Evolutionary conservation across 768 basidiomycete genomes (phyloP).

Genomic region (Suillus tomentosus): DNA sequence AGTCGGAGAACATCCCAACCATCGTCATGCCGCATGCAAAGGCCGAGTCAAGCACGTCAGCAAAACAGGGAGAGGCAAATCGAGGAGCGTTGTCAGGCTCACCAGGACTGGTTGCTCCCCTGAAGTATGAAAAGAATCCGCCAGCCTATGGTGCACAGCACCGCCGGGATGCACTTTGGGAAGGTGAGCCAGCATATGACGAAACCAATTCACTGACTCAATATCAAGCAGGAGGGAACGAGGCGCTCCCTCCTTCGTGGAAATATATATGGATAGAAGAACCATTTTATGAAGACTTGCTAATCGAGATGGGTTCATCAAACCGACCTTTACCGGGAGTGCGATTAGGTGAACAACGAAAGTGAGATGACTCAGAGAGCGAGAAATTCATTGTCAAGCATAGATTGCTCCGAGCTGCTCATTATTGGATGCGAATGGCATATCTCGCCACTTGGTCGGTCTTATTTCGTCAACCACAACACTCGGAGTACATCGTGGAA

Average conservation of each 20-base stretch:
- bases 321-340: background rate
- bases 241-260: background rate
- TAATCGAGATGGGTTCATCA: too few relatives aligned
- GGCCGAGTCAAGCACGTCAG: background rate
- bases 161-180: conserved; percentile 2
- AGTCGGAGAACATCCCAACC: background rate
- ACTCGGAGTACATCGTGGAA: background rate
- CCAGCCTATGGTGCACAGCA: conserved; percentile 4
- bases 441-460: background rate
- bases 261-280: too few relatives aligned
- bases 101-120: background rate
- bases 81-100: background rate
- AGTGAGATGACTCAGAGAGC: background rate
- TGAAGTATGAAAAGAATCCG: background rate
- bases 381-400: background rate
- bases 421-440: background rate
- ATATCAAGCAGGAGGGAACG: background rate
- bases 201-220: background rate
- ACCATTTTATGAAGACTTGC: too few relatives aligned
- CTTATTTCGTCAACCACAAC: background rate
- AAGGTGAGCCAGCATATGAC: background rate
- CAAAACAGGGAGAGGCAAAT: background rate
- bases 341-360: background rate
- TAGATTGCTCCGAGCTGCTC: background rate
- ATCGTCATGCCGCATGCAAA: background rate